These are phyloP conservation scores for Wakefieldia striispora DNA, from an alignment of 768 basidiomycete genomes.

Conservation along the genomic window DNA sequence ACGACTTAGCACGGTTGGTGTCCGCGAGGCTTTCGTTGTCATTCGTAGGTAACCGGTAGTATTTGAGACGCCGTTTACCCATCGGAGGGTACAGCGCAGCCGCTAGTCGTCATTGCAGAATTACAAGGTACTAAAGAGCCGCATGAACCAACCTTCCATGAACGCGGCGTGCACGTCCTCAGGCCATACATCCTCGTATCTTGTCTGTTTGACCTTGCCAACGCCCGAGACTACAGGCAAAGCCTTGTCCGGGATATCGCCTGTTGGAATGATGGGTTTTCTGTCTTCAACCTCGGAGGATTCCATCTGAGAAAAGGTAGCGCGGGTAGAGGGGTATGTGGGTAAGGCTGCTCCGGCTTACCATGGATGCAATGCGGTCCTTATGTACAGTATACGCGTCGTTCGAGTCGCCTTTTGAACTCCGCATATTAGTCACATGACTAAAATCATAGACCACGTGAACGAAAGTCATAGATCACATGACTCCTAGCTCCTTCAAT, in stretches of 20 bases:
- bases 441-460: slow-evolving; percentile 30
- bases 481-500: slow-evolving; percentile 23
- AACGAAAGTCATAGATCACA: background rate
- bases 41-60: slow-evolving; percentile 24
- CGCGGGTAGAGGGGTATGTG: background rate
- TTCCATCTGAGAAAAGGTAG: slow-evolving; percentile 24
- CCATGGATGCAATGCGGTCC: background rate
- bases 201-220: slow-evolving; percentile 28
- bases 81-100: slow-evolving; percentile 33
- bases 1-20: slow-evolving; percentile 24
- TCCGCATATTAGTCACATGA: slow-evolving; percentile 29
- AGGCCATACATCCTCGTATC: slow-evolving; percentile 35
- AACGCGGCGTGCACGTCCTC: slow-evolving; percentile 36
- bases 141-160: slow-evolving; percentile 32
- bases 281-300: slow-evolving; percentile 8
- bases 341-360: background rate
- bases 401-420: slow-evolving; percentile 15
- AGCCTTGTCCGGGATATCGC: slow-evolving; percentile 6
- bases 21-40: slow-evolving; percentile 10
- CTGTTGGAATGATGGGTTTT: slow-evolving; percentile 12
- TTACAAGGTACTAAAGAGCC: background rate
- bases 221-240: background rate
- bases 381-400: slow-evolving; percentile 12
- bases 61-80: slow-evolving; percentile 36
- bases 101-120: slow-evolving; percentile 21